Conservation (phyloP, 768 basidiomycete species). For the Collybiopsis luxurians region DNA sequence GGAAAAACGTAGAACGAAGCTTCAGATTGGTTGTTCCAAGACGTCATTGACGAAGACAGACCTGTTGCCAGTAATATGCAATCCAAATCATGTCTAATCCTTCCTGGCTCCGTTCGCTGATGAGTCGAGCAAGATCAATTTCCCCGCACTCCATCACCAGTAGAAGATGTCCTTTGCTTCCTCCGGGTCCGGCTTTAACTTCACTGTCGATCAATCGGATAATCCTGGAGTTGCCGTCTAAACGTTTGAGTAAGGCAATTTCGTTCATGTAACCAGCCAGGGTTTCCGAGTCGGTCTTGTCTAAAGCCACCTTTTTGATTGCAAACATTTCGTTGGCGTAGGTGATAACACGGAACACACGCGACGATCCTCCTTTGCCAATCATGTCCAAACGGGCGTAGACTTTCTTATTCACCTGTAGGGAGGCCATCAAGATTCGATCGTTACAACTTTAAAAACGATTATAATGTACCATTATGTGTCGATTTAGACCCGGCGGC, state of each 20-base stretch:
- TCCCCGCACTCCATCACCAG: conserved; percentile 98
- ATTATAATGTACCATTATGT: conserved; percentile 34
- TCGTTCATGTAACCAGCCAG: conserved; percentile 95
- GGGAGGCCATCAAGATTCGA: background rate
- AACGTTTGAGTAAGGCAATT: conserved; percentile 87
- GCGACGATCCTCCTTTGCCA: conserved; percentile 93
- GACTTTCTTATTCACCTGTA: conserved; percentile 73
- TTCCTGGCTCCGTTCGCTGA: conserved; percentile 83
- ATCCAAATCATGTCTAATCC: conserved; percentile 92
- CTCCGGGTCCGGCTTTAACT: conserved; percentile 67
- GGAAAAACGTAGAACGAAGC: conserved; percentile 7
- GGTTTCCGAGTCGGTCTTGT: conserved; percentile 85
- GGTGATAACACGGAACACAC: conserved; percentile 89
- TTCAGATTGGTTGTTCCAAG: background rate
- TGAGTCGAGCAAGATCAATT: conserved; percentile 80
- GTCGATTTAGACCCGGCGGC: conserved; percentile 16
- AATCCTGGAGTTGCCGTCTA: conserved; percentile 91
- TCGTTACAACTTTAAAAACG: background rate
- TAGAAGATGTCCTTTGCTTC: conserved; percentile 71
- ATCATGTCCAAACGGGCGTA: conserved; percentile 88
- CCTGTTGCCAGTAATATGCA: conserved; percentile 97
- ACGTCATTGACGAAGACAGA: conserved; percentile 26
- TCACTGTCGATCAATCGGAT: conserved; percentile 92
- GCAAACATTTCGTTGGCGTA: conserved; percentile 76
- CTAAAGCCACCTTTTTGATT: conserved; percentile 88